Evolutionary conservation across 2,329 filamentous ascomycete genomes (phyloP).

Genomic region (Leptosphaerulina australis): DNA sequence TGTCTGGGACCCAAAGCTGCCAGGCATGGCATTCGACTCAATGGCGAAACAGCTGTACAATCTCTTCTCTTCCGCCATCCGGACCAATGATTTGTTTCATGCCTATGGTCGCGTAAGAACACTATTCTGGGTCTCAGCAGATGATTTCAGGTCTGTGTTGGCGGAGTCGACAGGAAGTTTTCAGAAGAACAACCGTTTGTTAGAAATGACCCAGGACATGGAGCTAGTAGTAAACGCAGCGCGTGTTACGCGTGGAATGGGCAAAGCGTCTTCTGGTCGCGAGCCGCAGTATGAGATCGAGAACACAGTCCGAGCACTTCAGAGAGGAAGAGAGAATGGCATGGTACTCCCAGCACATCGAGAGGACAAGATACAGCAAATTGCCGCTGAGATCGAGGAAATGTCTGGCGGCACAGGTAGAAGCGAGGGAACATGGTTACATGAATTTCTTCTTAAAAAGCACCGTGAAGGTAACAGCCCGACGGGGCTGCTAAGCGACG

Average conservation of each 20-base stretch:
- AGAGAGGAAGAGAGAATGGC: conserved; percentile 27
- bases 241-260: conserved; percentile 19
- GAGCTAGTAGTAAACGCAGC: conserved; percentile 45
- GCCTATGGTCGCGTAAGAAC: conserved; percentile 79
- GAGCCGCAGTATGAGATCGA: conserved; percentile 41
- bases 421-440: conserved; percentile 13
- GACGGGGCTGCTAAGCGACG: conserved; percentile 24
- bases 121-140: conserved; percentile 71
- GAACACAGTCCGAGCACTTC: conserved; percentile 33
- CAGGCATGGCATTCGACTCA: conserved; percentile 59
- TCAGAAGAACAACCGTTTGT: conserved; percentile 63
- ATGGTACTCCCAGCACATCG: conserved; percentile 36
- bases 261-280: conserved; percentile 26
- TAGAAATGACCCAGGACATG: conserved; percentile 66
- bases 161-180: conserved; percentile 63
- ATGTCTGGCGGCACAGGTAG: conserved; percentile 29
- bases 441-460: conserved; percentile 31
- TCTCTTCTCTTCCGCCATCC: conserved; percentile 66
- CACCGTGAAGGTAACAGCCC: conserved; percentile 28
- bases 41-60: conserved; percentile 64
- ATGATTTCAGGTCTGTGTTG: conserved; percentile 64
- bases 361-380: conserved; percentile 31
- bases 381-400: conserved; percentile 34
- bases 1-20: conserved; percentile 51
- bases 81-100: conserved; percentile 68